Evolutionary conservation across 768 basidiomycete species (phyloP), one percentile per base, ranked within the genome.

Genomic region (Melanogaster broomeanus): DNA sequence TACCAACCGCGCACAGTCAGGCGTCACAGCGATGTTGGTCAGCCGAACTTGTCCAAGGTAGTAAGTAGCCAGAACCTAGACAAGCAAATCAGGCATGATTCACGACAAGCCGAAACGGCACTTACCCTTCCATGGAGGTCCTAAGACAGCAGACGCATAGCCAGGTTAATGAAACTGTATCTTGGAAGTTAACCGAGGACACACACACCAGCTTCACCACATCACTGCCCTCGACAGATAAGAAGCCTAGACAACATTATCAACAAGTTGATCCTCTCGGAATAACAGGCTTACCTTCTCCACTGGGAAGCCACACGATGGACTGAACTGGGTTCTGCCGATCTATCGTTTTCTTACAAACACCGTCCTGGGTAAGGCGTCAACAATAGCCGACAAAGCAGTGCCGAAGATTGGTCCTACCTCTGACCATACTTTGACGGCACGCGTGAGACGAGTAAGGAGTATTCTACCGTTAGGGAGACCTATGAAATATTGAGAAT

Each of bases 361-460:
- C 77, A 39, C 81, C 80, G 18, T 77, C 73, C 79, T 81, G 44
- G 31, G 11, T 35, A 10, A 48, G 48, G 47, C 34, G 33, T 56
- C 44, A 54, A 43, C 25, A 51, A 19, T 45, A 24, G n/a, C 37
- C 47, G 41, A 47, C 38, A n/a, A 44, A 31, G 21, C 3, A 41
- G n/a, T 24, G 45, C n/a, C 25, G 21, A 51, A 19, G 38, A 45
- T 37, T 30, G 48, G 40, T 60, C 68, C 44, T 48, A 78, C 79
- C 64, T 77, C 75, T 5, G 70, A 76, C 80, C 80, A 81, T 46
- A 81, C 67, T 61, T 82, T 82, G 51, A 81, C 68, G 39, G 72
- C 73, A 30, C 76, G 77, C 48, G 66, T 72, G 48, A 78, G 70
- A 58, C 79, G 77, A 27, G 80, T 78, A 40, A 81, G 67, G 40